Conservation (phyloP, 2,329 filamentous ascomycete species). For the Monosporascus sp. region DNA sequence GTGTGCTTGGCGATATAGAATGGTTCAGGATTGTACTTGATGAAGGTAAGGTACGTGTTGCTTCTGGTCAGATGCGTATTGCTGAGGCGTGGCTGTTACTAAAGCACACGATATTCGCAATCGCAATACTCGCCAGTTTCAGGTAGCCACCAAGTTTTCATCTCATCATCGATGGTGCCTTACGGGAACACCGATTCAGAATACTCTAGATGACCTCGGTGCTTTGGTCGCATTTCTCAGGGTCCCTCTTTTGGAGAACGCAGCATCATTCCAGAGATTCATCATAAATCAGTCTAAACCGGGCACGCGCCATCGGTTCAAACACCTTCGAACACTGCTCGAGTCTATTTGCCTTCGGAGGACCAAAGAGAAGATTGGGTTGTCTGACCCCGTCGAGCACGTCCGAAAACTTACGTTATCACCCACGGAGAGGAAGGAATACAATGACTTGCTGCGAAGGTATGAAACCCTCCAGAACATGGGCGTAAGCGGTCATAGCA, state of each 20-base stretch:
- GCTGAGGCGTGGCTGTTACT: too few relatives aligned
- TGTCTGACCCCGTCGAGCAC: neutral
- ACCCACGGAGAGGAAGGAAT: neutral
- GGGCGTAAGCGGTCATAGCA: neutral
- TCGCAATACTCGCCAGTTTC: neutral
- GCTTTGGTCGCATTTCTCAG: neutral
- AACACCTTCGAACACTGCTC: neutral
- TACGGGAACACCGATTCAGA: conserved; percentile 3
- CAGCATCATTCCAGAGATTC: neutral
- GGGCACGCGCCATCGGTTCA: neutral
- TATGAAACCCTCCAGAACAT: neutral
- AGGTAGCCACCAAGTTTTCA: neutral
- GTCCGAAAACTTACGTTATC: neutral
- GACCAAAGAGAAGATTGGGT: neutral
- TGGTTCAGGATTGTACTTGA: conserved; percentile 10
- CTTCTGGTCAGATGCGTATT: too few relatives aligned
- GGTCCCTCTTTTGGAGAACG: neutral
- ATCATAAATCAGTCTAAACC: neutral
- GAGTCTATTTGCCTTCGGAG: neutral
- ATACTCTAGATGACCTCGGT: conserved; percentile 2
- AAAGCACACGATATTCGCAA: neutral
- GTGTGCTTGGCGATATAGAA: conserved; percentile 1
- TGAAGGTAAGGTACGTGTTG: conserved; percentile 3
- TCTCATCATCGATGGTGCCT: conserved; percentile 1
- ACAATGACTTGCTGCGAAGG: neutral